Base-by-base conservation (phyloP, 805 yeast species). In the Tetrapisispora taiwanensis region DNA sequence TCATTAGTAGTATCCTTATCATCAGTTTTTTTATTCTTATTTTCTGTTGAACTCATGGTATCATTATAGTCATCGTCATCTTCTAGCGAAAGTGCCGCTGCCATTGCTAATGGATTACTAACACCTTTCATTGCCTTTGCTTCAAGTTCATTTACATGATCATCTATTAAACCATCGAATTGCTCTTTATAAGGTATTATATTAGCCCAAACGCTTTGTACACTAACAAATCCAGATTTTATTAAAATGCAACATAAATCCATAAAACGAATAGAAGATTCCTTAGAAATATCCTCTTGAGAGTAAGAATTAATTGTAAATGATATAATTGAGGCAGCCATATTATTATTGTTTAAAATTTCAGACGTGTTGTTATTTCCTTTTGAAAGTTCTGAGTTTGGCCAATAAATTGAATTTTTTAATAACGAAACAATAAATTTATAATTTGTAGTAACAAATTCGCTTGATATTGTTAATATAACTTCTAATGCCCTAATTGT, bases 101-200 rank as follows among this genome's bases (percentile, higher is more conserved):
- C 95, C 52, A 88, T 59, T 0, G 97, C 92, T 40, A 89, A 65
- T 0, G 95, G 95, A 48, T 82, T 84, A 0, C 85, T 81, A 20
- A 76, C 72, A 0, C 89, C 81, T 48, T 70, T 68, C 52, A 71
- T 69, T 0, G 84, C 75, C 46, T 77, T 73, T 12, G 76, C 76
- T 14, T 79, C 78, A 45, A 75, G 56, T 9, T 71, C 67, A 27
- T 66, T 63, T 31, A 74, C 71, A 56, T 76, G 73, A 4, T 58
- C 55, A 1, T 62, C 63, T 32, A 77, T 72, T 26, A 78, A 64
- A 9, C 53, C 52, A 0, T 53, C 52, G 67, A 83, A 67, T 3
- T 63, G 72, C 2, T 65, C 69, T 26, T 73, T 76, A 10, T 63
- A 58, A 0, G 92, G 89, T 3, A 66, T 59, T 12, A 85, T 42